Conservation (phyloP, 257 asterid species). For the Gentiana dahurica region DNA sequence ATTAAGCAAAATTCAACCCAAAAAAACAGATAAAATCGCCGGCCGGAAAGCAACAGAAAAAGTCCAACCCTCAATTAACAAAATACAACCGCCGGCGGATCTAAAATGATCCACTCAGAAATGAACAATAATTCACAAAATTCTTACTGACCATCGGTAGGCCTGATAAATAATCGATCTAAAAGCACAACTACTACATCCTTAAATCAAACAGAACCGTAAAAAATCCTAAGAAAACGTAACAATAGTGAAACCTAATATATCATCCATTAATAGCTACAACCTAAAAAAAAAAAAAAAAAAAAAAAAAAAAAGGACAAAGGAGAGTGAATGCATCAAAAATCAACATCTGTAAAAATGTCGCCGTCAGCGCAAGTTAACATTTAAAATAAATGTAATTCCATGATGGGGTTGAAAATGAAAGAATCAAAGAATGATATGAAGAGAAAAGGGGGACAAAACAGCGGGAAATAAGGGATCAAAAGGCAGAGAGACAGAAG, state of each 20-base stretch:
- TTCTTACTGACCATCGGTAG: slow-evolving; percentile 4
- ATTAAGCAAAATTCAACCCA: slow-evolving; percentile 6
- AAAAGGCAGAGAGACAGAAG: slow-evolving; percentile 2
- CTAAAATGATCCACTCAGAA: slow-evolving; percentile 10
- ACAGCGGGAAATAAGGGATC: slow-evolving; percentile 46
- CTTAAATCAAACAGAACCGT: slow-evolving; percentile 1
- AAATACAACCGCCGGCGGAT: slow-evolving; percentile 15
- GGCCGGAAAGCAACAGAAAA: neutral
- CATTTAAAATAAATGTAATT: neutral
- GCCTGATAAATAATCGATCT: slow-evolving; percentile 15
- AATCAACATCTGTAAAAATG: neutral
- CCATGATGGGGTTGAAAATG: slow-evolving; percentile 5
- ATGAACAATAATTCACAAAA: slow-evolving; percentile 2
- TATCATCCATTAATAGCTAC: slow-evolving; percentile 19
- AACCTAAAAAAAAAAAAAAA: slow-evolving; percentile 22
- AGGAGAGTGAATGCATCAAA: neutral
- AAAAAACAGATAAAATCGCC: neutral
- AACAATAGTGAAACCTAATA: slow-evolving; percentile 20
- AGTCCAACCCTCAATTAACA: slow-evolving; percentile 9
- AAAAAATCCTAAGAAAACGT: too few species aligned
- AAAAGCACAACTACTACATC: slow-evolving; percentile 30
- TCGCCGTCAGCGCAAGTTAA: too few species aligned
- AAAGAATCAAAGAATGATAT: slow-evolving; percentile 17
- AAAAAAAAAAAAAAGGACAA: slow-evolving; percentile 22
- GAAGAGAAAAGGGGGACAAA: slow-evolving; percentile 29